Evolutionary conservation across 257 asterid genomes (phyloP), one percentile per base, ranked within the genome.

Genomic region (Jaltomata sinuosa): DNA sequence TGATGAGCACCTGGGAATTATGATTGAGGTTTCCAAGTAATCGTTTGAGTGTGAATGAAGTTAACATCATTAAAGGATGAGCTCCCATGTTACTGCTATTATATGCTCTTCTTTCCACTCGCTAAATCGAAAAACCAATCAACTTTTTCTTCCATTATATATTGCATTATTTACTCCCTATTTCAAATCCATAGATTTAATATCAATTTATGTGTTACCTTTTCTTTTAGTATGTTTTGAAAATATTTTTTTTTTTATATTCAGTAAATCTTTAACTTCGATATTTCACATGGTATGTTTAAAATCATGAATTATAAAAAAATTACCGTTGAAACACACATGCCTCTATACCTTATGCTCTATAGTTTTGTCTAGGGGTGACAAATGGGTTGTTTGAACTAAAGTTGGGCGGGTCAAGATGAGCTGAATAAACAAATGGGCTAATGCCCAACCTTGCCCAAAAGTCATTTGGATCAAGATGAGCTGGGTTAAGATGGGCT

Each of bases 11-110:
- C 42, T 49, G 62, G 45, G 62, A 76, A 76, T 76, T 76, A 76
- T 76, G 42, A 76, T 76, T 27, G 84, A 72, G 57, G 86, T n/a
- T 81, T 57, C 81, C 14, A 45, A 49, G 83, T 85, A 79, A 83
- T 49, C 38, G 65, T 38, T 83, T 84, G 93, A 81, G 91, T 90
- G 88, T 83, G 40, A 83, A 87, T 34, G 91, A 91, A 89, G 94
- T 89, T 50, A 90, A 76, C 85, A 91, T 91, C 89, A 93, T 91
- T 89, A 85, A 47, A 76, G 81, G 21, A 87, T 78, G 78, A 53
- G 67, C 62, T 57, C 84, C 84, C 93, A 91, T 88, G 92, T 90
- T 90, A 80, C 79, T 84, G 85, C 59, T 76, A 90, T 89, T 61
- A 89, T 54, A 87, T 84, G 81, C 61, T 76, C 61, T 76, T 76